Percentiles rank a stretch among this genome's conserved stretches.
Conservation (phyloP, 805 yeast genomes). For the Wickerhamomyces bisporus region DNA sequence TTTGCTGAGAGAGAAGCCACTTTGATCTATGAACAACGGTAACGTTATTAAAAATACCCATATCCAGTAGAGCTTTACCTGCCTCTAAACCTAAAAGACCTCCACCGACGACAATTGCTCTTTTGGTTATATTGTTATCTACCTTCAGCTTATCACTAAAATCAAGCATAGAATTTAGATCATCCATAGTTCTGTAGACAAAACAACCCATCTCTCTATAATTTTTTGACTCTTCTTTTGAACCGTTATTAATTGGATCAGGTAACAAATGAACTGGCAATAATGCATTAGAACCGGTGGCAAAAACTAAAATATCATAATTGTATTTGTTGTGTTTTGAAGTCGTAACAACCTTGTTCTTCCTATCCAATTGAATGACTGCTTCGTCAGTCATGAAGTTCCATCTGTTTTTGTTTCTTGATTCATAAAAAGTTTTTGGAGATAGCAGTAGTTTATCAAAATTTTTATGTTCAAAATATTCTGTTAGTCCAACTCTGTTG, state of each 20-base stretch:
- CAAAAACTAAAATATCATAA: slow-evolving; percentile 27
- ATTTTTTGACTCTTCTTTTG: slow-evolving; percentile 7
- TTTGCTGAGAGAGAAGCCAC: slow-evolving; percentile 31
- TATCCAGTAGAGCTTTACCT: slow-evolving; percentile 31
- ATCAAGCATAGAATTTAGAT: slow-evolving; percentile 25
- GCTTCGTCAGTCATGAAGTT: slow-evolving; percentile 21
- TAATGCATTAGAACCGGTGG: slow-evolving; percentile 30
- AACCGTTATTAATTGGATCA: slow-evolving; percentile 8
- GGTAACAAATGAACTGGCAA: slow-evolving; percentile 24
- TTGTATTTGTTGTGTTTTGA: slow-evolving; percentile 9
- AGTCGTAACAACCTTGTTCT: slow-evolving; percentile 12
- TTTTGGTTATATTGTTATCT: slow-evolving; percentile 6
- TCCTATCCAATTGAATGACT: slow-evolving; percentile 16
- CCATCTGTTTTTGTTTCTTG: slow-evolving; percentile 21
- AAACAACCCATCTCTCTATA: slow-evolving; percentile 28
- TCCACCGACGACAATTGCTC: slow-evolving; percentile 31
- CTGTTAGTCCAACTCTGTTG: slow-evolving; percentile 33
- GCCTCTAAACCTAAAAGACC: slow-evolving; percentile 33
- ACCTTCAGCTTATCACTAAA: slow-evolving; percentile 15
- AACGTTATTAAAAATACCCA: slow-evolving; percentile 25
- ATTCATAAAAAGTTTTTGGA: slow-evolving; percentile 23
- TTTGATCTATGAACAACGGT: slow-evolving; percentile 29
- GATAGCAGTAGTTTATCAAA: slow-evolving; percentile 24
- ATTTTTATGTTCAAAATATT: slow-evolving; percentile 24
- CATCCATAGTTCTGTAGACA: slow-evolving; percentile 32